Evolutionary conservation across 805 yeast genomes (phyloP).

Genomic region (Clavispora phyllophila): DNA sequence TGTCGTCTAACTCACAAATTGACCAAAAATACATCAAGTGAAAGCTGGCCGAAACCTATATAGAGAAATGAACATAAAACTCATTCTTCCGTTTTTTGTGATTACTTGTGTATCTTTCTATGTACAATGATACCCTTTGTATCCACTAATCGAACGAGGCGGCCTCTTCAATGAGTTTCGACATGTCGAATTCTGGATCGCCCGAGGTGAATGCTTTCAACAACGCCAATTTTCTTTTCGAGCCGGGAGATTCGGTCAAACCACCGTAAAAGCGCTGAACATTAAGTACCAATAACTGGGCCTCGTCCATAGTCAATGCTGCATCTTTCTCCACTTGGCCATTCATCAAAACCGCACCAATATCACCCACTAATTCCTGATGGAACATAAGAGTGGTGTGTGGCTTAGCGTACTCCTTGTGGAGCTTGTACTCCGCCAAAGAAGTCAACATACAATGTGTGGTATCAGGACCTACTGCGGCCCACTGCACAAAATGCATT

Average conservation of each 20-base stretch:
- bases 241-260: conserved; percentile 34
- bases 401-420: conserved; percentile 88
- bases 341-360: conserved; percentile 74
- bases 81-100: too few species aligned
- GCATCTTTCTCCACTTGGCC: conserved; percentile 75
- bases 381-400: conserved; percentile 90
- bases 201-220: conserved; percentile 70
- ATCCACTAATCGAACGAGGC: conserved; percentile 54
- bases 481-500: conserved; percentile 92
- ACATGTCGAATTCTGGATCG: conserved; percentile 57
- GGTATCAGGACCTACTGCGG: conserved; percentile 76
- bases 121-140: too few species aligned
- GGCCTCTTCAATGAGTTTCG: conserved; percentile 64
- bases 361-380: conserved; percentile 58
- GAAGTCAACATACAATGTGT: conserved; percentile 88
- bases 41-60: too few species aligned
- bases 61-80: too few species aligned
- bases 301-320: conserved; percentile 62
- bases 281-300: conserved; percentile 70
- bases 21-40: too few species aligned
- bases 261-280: conserved; percentile 84
- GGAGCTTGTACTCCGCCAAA: conserved; percentile 85
- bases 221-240: conserved; percentile 48
- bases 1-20: too few species aligned
- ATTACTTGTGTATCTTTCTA: too few species aligned